phyloP scores from a whole-genome alignment of 176 grass and related monocot species.

The bread wheat (Triticum aestivum) region DNA sequence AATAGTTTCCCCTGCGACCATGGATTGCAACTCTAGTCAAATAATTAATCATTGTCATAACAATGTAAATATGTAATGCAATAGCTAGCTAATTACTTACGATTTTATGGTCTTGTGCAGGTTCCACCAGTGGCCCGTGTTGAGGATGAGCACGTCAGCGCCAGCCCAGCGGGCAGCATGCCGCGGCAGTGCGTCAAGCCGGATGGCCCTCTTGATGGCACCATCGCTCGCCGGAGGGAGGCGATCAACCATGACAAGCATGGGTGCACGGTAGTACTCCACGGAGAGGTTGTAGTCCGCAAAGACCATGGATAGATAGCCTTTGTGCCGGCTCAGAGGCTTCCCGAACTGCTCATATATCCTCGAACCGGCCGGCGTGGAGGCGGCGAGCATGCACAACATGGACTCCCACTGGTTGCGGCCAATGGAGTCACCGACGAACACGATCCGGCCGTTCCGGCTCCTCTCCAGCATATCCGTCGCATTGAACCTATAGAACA shows the following conservation, averaged over 20 bases:
- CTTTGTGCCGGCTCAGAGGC: constrained; percentile 38
- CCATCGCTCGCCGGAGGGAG: background rate
- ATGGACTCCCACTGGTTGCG: constrained; percentile 51
- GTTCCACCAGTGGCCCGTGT: constrained; percentile 52
- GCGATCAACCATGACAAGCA: constrained; percentile 36
- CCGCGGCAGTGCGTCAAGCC: constrained; percentile 19
- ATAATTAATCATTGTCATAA: background rate
- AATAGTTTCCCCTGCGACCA: constrained; percentile 42
- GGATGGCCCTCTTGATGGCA: background rate
- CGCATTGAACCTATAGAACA: constrained; percentile 22
- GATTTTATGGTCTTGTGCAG: constrained; percentile 13
- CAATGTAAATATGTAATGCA: background rate
- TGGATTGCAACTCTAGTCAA: background rate
- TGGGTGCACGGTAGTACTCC: constrained; percentile 31
- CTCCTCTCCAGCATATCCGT: constrained; percentile 41
- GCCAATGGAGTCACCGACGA: constrained; percentile 37
- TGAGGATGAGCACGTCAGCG: constrained; percentile 34
- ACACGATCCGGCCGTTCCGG: constrained; percentile 37
- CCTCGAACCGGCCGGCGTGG: background rate
- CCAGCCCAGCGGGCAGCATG: constrained; percentile 14
- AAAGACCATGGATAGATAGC: constrained; percentile 39
- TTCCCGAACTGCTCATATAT: constrained; percentile 35
- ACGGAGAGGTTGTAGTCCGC: constrained; percentile 18
- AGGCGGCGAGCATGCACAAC: constrained; percentile 38
- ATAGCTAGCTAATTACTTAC: background rate